Conservation (phyloP, 345 rosid genomes). For the Eucalyptus coolabah region DNA sequence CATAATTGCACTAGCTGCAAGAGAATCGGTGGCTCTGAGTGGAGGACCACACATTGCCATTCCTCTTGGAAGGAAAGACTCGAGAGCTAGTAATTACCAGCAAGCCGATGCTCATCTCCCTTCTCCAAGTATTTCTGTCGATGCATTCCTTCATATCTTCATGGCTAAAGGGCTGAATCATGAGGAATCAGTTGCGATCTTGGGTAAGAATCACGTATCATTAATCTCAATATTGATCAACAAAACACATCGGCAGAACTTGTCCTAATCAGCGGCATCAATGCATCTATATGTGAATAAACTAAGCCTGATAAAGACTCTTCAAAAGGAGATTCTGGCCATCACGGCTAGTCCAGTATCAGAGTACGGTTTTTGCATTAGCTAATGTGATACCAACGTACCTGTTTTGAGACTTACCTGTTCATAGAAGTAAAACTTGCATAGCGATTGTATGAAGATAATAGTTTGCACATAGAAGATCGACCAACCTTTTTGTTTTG, state of each 20-base stretch:
- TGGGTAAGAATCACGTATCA: not conserved
- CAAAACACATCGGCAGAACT: not conserved
- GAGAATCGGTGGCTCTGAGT: conserved; percentile 12
- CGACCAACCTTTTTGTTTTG: not conserved
- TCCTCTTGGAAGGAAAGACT: conserved; percentile 26
- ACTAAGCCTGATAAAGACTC: not conserved
- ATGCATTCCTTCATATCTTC: conserved; percentile 8
- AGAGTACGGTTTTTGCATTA: not conserved
- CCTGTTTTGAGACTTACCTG: not conserved
- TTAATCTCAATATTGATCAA: not conserved
- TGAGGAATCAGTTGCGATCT: conserved; percentile 15
- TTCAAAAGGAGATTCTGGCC: not conserved
- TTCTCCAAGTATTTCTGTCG: conserved; percentile 3
- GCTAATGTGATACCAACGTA: not conserved
- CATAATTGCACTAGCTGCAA: conserved; percentile 22
- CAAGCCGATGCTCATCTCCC: conserved; percentile 10
- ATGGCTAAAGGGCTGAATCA: conserved; percentile 10
- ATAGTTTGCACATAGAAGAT: not conserved
- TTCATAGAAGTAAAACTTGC: not conserved
- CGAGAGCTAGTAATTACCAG: conserved; percentile 1
- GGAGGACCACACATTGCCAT: conserved; percentile 19
- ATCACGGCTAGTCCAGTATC: not conserved
- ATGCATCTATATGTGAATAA: not conserved
- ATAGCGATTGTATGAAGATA: not conserved
- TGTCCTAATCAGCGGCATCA: not conserved